Conservation (phyloP, 2,329 filamentous ascomycete species). For the Trichoderma afroharzianum region DNA sequence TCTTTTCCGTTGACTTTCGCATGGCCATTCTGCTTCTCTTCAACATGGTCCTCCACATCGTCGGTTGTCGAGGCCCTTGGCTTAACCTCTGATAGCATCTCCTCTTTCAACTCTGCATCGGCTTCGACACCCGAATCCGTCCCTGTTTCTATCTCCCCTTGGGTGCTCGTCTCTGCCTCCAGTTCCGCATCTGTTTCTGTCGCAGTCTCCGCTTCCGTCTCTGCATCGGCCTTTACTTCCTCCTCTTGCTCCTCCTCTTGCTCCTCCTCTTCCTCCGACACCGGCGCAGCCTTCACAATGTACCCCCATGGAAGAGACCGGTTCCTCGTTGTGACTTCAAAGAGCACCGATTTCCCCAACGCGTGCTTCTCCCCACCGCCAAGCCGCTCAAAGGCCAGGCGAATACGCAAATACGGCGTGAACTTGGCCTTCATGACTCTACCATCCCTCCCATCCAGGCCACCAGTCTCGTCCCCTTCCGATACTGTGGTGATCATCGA, state of each 20-base stretch:
- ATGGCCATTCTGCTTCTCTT: not conserved
- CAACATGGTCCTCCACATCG: not conserved
- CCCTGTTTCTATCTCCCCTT: not conserved
- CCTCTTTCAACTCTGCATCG: not conserved
- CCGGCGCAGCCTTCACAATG: slow-evolving; percentile 29
- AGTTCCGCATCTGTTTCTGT: not conserved
- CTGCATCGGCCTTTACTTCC: not conserved
- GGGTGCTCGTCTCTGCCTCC: not conserved
- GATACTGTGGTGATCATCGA: slow-evolving; percentile 31
- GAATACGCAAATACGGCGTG: slow-evolving; percentile 37
- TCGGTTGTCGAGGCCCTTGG: not conserved
- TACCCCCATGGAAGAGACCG: slow-evolving; percentile 37
- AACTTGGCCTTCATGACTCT: slow-evolving; percentile 28
- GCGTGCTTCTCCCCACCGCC: slow-evolving; percentile 36
- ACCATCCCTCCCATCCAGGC: not conserved
- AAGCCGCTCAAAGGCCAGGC: slow-evolving; percentile 37
- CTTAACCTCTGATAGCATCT: not conserved
- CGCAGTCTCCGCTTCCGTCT: not conserved
- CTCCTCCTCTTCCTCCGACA: no score
- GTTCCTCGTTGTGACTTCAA: slow-evolving; percentile 36
- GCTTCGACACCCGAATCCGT: not conserved
- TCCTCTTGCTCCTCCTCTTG: not conserved
- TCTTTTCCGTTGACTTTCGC: not conserved
- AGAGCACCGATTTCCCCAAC: slow-evolving; percentile 33
- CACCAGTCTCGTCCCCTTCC: slow-evolving; percentile 23